Base-by-base conservation (phyloP, 495 filamentous ascomycete species). In the Penicillium longicatenatum region DNA sequence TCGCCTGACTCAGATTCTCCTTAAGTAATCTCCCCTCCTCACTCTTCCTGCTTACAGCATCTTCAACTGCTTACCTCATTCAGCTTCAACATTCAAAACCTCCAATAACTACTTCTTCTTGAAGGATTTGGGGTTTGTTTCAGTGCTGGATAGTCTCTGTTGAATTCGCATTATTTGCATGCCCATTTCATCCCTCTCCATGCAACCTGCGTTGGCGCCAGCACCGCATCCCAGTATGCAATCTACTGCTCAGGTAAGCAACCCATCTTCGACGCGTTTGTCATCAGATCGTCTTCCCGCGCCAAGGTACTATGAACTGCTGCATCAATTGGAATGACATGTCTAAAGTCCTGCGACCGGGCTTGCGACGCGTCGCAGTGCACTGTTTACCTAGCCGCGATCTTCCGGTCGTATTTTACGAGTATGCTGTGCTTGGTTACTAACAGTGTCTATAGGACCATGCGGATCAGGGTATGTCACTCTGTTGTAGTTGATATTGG, bases 211-310 rank as follows among this genome's bases (percentile, higher is more conserved):
- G 67, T 69, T 84, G 68, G 80, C 80, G 51, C 80, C 80, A 75
- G 80, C 80, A 64, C 81, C 80, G 67, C 81, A 82, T 74, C 79
- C 79, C 68, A 77, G 70, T 66, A 81, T 81, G 79, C 81, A 82
- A 70, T 70, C 73, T 62, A 68, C 76, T 71, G 76, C 75, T 75
- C 80, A 82, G 75, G 81, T 84, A 82, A 78, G 81, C 75, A 70
- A 54, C 63, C 56, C 56, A 62, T 67, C 60, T 57, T 57, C 57
- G 61, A 70, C 62, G 63, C 62, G 70, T 75, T 78, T 76, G 75
- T 76, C 74, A 77, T 78, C 74, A 77, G 66, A 74, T 75, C 67
- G 60, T 55, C 62, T 47, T 64, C 62, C 56, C 60, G 63, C 61
- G 61, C 61, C 58, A 50, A 55, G 60, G 66, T 57, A 65, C 60